Evolutionary conservation across 192 early-diverging fungal species (phyloP).

Genomic region (Linderina pennispora): DNA sequence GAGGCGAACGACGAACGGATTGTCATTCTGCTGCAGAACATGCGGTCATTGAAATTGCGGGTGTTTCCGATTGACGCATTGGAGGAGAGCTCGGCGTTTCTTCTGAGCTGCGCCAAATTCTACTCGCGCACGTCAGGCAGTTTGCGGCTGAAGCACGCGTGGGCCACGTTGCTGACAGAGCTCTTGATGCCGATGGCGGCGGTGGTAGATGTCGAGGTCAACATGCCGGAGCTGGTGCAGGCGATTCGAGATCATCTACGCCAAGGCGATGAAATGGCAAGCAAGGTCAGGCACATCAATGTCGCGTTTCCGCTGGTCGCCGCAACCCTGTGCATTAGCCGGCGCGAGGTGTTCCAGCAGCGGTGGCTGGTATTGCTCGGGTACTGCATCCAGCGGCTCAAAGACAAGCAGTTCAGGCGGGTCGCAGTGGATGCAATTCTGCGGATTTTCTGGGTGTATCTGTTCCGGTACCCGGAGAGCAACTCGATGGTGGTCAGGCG

Average conservation of each 20-base stretch:
- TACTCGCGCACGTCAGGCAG: slow-evolving; percentile 74
- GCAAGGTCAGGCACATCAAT: slow-evolving; percentile 74
- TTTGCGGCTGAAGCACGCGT: slow-evolving; percentile 82
- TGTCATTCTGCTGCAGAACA: slow-evolving; percentile 79
- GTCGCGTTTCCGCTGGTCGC: slow-evolving; percentile 81
- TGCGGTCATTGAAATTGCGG: slow-evolving; percentile 88
- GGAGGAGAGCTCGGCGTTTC: slow-evolving; percentile 93
- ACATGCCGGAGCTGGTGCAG: slow-evolving; percentile 88
- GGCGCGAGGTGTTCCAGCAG: slow-evolving; percentile 81
- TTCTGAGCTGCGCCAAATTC: slow-evolving; percentile 84
- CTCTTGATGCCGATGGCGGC: slow-evolving; percentile 86
- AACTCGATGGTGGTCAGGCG: slow-evolving; percentile 35
- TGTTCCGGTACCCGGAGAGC: slow-evolving; percentile 83
- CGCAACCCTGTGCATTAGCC: slow-evolving; percentile 85
- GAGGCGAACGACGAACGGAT: slow-evolving; percentile 71
- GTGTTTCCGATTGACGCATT: slow-evolving; percentile 90
- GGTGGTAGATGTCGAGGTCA: slow-evolving; percentile 90
- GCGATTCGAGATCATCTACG: slow-evolving; percentile 85
- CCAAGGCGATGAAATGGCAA: slow-evolving; percentile 82
- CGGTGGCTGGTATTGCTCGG: slow-evolving; percentile 70
- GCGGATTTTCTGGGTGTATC: slow-evolving; percentile 87
- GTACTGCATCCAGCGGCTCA: slow-evolving; percentile 61
- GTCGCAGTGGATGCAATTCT: slow-evolving; percentile 74
- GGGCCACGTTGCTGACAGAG: slow-evolving; percentile 84
- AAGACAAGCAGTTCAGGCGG: slow-evolving; percentile 66